Percentiles rank a stretch among this genome's conserved stretches.
Conservation (phyloP, 306 rosid genomes). For the Bauhinia variegata region DNA sequence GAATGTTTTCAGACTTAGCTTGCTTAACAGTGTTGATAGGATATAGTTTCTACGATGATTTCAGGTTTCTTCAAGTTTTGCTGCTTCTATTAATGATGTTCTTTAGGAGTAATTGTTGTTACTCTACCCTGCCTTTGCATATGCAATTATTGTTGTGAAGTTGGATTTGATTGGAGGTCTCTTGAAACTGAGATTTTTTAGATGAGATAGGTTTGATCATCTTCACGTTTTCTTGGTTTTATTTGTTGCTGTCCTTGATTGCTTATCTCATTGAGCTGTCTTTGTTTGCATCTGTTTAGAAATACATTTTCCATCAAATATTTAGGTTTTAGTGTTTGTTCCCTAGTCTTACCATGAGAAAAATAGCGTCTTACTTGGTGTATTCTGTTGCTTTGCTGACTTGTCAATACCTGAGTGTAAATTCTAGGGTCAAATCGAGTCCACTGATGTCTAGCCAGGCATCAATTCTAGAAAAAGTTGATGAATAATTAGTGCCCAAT, state of each 20-base stretch:
- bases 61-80: not conserved
- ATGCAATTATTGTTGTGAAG: not conserved
- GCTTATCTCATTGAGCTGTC: conserved; percentile 25
- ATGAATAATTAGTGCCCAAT: conserved; percentile 1
- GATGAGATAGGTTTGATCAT: conserved; percentile 20
- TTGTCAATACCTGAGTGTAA: conserved; percentile 6
- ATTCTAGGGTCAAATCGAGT: conserved; percentile 22
- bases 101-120: not conserved
- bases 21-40: not conserved
- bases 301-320: not conserved
- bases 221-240: not conserved
- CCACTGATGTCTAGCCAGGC: conserved; percentile 3
- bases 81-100: not conserved
- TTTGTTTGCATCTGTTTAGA: conserved; percentile 14
- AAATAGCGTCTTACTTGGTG: conserved; percentile 4
- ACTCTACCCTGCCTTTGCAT: conserved; percentile 2
- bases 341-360: not conserved
- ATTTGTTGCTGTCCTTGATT: not conserved
- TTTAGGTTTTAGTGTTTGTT: not conserved
- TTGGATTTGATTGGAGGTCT: conserved; percentile 7
- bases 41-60: conserved; percentile 1
- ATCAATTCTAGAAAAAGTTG: conserved; percentile 11
- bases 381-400: conserved; percentile 14
- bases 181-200: not conserved
- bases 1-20: not conserved